These are phyloP conservation scores for Davidsoniella virescens DNA, from an alignment of 2,329 filamentous ascomycete genomes.

Conservation along the genomic window DNA sequence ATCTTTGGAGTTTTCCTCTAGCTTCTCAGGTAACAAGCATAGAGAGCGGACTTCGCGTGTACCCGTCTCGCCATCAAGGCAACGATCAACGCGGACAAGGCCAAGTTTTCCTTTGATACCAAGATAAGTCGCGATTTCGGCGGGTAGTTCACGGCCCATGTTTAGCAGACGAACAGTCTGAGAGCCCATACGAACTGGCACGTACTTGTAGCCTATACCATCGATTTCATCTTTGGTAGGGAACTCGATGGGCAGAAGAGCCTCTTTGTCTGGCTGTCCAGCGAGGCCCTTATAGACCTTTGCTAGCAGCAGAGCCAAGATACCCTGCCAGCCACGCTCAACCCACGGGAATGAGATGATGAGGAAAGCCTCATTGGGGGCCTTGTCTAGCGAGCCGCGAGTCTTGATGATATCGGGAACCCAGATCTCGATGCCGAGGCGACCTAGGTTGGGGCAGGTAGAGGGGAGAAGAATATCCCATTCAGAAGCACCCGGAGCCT, in stretches of 20 bases:
- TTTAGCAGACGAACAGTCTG: constrained; percentile 39
- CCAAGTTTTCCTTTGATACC: constrained; percentile 49
- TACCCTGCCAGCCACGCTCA: constrained; percentile 24
- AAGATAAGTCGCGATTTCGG: constrained; percentile 47
- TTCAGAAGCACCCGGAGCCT: constrained; percentile 24
- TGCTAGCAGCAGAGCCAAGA: constrained; percentile 32
- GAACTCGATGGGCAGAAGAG: constrained; percentile 48
- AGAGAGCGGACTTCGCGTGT: constrained; percentile 9
- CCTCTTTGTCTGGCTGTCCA: constrained; percentile 42
- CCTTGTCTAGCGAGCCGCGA: constrained; percentile 28
- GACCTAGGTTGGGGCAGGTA: constrained; percentile 34
- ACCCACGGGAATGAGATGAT: constrained; percentile 51
- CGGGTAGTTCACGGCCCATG: constrained; percentile 40
- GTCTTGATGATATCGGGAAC: constrained; percentile 44
- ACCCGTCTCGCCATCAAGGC: constrained; percentile 6
- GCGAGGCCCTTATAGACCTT: constrained; percentile 33
- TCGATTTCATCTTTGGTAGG: constrained; percentile 42
- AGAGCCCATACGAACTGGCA: constrained; percentile 49
- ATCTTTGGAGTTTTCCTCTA: constrained; percentile 9
- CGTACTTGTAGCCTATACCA: constrained; percentile 40
- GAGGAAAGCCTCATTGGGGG: constrained; percentile 36
- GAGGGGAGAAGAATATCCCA: constrained; percentile 6
- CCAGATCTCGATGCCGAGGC: constrained; percentile 52
- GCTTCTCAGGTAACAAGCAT: constrained; percentile 10
- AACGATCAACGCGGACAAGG: constrained; percentile 48